These are phyloP conservation scores for Fraxinus platypoda DNA, from an alignment of 305 asterid species.

Conservation along the genomic window DNA sequence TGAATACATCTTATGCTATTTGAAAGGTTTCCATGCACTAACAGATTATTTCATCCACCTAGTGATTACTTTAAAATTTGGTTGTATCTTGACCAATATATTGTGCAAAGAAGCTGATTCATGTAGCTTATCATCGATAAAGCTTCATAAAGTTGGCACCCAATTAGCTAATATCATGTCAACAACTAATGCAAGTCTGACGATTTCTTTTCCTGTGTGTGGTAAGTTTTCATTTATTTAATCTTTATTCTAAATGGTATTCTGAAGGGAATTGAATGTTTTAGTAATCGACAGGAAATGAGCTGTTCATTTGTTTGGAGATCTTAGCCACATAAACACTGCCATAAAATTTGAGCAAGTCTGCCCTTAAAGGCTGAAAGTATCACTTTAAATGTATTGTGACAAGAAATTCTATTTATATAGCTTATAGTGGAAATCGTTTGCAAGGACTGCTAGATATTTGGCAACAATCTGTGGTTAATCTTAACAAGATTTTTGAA, in stretches of 20 bases:
- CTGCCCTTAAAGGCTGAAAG: neutral
- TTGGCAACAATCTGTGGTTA: neutral
- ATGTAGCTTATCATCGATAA: neutral
- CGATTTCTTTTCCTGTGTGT: neutral
- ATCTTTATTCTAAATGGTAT: constrained; percentile 11
- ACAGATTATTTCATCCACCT: neutral
- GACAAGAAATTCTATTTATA: neutral
- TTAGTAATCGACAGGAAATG: neutral
- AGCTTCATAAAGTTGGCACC: neutral
- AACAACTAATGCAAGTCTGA: neutral
- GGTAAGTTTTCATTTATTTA: constrained; percentile 5
- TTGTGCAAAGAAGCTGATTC: neutral
- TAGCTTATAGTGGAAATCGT: neutral
- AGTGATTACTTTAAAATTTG: neutral
- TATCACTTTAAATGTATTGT: neutral
- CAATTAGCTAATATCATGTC: neutral
- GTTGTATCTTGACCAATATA: neutral
- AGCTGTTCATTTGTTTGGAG: neutral
- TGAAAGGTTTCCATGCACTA: neutral
- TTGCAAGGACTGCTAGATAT: neutral
- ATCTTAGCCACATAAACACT: neutral
- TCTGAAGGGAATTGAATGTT: neutral
- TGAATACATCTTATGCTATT: neutral
- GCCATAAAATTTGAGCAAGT: neutral
- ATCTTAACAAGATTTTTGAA: neutral